Evolutionary conservation across 2,329 filamentous ascomycete species (phyloP).

Genomic region (Trichoderma sp.): DNA sequence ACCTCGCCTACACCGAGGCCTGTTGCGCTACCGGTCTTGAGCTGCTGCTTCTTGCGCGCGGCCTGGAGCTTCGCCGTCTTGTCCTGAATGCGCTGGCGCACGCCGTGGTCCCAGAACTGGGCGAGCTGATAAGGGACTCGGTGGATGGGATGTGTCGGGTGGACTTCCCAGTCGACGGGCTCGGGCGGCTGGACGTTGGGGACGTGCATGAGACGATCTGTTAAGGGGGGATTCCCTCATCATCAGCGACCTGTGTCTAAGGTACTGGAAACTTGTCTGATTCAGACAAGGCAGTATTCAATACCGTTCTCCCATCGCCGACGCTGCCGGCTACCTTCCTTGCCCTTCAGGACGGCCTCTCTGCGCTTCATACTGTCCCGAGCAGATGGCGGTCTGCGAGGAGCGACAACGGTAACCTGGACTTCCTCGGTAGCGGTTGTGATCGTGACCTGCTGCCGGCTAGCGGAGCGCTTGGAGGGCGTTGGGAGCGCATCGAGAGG

Average conservation of each 20-base stretch:
- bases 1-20: constrained; percentile 56
- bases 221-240: background rate
- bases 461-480: constrained; percentile 17
- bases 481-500: constrained; percentile 61
- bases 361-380: constrained; percentile 59
- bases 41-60: constrained; percentile 47
- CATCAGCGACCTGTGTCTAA: constrained; percentile 5
- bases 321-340: constrained; percentile 81
- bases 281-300: background rate
- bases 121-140: constrained; percentile 86
- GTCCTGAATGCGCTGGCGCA: constrained; percentile 50
- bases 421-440: background rate
- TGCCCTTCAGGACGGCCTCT: constrained; percentile 79
- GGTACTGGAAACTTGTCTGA: background rate
- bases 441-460: constrained; percentile 8
- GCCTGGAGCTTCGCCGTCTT: constrained; percentile 40
- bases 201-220: constrained; percentile 82
- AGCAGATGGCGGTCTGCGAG: constrained; percentile 45
- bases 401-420: constrained; percentile 9
- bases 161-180: constrained; percentile 77
- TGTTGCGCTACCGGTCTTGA: constrained; percentile 40
- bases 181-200: constrained; percentile 81
- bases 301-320: constrained; percentile 94
- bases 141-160: constrained; percentile 75
- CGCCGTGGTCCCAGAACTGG: constrained; percentile 69